Conservation (phyloP, 805 yeast species). For the Candida nemodendra region DNA sequence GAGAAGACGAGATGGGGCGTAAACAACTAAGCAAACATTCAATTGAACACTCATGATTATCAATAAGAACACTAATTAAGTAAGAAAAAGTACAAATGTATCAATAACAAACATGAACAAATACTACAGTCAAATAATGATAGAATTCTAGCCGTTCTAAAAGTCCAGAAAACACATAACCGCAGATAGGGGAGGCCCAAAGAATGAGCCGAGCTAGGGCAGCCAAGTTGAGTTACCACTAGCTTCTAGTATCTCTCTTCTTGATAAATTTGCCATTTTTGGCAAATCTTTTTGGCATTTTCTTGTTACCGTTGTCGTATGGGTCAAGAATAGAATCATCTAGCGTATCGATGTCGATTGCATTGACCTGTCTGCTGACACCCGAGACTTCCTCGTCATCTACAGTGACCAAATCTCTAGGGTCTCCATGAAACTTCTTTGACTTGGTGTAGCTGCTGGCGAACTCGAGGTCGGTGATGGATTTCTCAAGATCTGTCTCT, state of each 20-base stretch:
- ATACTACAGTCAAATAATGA: too few relatives aligned
- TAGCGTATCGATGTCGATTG: slow-evolving; percentile 1
- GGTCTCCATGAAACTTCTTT: slow-evolving; percentile 10
- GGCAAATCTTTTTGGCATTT: slow-evolving; percentile 18
- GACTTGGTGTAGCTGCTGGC: slow-evolving; percentile 20
- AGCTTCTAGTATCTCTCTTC: slow-evolving; percentile 10
- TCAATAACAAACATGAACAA: too few relatives aligned
- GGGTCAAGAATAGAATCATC: slow-evolving; percentile 7
- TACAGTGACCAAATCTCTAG: background rate
- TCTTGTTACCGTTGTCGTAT: slow-evolving; percentile 6
- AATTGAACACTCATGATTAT: too few relatives aligned
- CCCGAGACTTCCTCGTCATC: slow-evolving; percentile 1
- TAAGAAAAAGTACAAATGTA: too few relatives aligned
- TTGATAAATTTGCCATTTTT: slow-evolving; percentile 20
- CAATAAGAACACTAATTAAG: too few relatives aligned
- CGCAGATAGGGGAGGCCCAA: too few relatives aligned
- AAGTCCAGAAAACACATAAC: too few relatives aligned
- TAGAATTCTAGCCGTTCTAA: too few relatives aligned
- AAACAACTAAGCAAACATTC: too few relatives aligned
- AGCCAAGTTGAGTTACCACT: too few relatives aligned
- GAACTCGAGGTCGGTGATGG: slow-evolving; percentile 34
- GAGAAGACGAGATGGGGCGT: too few relatives aligned
- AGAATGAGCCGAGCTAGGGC: too few relatives aligned
- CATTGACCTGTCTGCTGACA: background rate
- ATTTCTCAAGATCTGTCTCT: slow-evolving; percentile 30